Evolutionary conservation across 805 yeast genomes (phyloP).

Genomic region (Yarrowia sp.): DNA sequence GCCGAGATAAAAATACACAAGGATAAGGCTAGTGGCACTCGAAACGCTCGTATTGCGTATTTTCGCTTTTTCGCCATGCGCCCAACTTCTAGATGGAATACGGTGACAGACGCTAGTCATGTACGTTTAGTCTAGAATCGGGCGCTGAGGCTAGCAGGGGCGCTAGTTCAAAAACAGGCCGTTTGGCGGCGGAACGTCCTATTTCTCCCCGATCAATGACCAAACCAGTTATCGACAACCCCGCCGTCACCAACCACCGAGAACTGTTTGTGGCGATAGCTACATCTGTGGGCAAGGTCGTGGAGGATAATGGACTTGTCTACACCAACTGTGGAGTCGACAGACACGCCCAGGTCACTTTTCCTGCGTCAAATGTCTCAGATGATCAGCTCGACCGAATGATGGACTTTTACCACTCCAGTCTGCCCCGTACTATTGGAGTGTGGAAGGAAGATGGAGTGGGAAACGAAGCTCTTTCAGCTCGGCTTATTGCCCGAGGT

Average conservation of each 20-base stretch:
- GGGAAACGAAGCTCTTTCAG: neutral
- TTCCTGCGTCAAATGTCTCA: neutral
- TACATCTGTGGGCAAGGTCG: neutral
- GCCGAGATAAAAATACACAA: neutral
- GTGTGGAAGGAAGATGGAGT: neutral
- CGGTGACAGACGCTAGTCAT: conserved; percentile 12
- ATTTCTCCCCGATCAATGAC: neutral
- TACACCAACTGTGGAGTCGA: conserved; percentile 10
- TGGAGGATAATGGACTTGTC: neutral
- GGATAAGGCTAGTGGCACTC: neutral
- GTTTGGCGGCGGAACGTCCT: neutral
- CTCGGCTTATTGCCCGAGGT: neutral
- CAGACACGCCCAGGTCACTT: neutral
- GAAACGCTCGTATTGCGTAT: neutral
- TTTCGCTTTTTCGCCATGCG: neutral
- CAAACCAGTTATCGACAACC: neutral
- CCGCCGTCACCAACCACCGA: neutral
- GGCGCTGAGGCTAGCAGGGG: neutral
- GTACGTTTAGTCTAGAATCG: neutral
- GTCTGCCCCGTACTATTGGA: neutral
- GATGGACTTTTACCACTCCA: neutral
- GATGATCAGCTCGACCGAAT: neutral
- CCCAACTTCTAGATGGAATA: neutral
- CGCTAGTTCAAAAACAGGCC: neutral
- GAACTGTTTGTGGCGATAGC: neutral